A percentile compares a stretch with the other conserved stretches of the same genome.
Conservation (phyloP, 1,139 yeast genomes). For the Kodamaea arcana region DNA sequence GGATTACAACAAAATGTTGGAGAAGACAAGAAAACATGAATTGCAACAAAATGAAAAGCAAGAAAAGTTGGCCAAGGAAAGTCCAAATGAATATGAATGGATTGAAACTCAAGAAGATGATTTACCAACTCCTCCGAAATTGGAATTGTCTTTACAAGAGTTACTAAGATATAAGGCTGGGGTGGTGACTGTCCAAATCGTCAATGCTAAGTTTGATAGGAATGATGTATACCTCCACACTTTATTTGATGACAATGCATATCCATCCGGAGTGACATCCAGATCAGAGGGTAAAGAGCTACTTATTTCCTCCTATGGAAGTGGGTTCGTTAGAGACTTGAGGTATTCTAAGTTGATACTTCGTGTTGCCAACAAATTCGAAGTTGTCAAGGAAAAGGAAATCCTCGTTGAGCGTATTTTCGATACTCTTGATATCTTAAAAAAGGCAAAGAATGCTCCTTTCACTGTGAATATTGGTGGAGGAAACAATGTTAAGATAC, state of each 20-base stretch:
- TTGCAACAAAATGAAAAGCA: conserved; percentile 33
- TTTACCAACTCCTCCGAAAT: conserved; percentile 40
- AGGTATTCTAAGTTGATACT: conserved; percentile 54
- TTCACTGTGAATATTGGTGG: conserved; percentile 42
- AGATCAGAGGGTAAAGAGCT: conserved; percentile 36
- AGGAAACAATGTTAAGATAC: conserved; percentile 39
- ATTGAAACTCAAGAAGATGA: conserved; percentile 50
- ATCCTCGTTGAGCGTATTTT: conserved; percentile 46
- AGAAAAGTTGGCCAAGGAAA: conserved; percentile 48
- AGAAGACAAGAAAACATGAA: conserved; percentile 33
- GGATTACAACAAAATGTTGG: conserved; percentile 28
- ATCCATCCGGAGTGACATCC: conserved; percentile 56
- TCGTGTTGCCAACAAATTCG: conserved; percentile 50
- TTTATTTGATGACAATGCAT: conserved; percentile 59
- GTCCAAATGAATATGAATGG: conserved; percentile 65
- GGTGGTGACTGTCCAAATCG: conserved; percentile 49
- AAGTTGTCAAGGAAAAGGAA: conserved; percentile 45
- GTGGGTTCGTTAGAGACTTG: conserved; percentile 65
- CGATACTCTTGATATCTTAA: conserved; percentile 51
- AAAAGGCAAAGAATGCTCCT: conserved; percentile 45
- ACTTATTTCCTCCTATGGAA: conserved; percentile 44
- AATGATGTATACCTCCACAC: conserved; percentile 53
- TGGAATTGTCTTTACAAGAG: conserved; percentile 50
- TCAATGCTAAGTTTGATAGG: conserved; percentile 45
- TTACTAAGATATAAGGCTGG: conserved; percentile 59